phyloP scores from a whole-genome alignment of 139 green algal genomes.

The Tetradesmus lagerheimii region DNA sequence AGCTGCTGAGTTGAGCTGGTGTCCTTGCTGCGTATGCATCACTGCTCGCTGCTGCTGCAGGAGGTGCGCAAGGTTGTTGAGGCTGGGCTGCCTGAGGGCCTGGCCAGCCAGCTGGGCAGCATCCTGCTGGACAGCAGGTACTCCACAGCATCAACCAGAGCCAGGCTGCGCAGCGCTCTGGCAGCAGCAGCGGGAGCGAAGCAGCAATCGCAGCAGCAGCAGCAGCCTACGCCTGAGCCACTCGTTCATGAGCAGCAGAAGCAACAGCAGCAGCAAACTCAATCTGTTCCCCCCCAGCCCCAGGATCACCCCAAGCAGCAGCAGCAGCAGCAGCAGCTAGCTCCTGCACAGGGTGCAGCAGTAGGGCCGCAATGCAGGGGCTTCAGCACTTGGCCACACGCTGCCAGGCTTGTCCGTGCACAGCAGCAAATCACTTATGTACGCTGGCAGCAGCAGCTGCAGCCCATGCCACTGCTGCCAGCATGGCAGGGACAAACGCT shows the following conservation, averaged over 20 bases:
- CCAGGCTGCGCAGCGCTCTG: not conserved
- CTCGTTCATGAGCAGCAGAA: no score
- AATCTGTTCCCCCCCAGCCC: no score
- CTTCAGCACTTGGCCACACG: not conserved
- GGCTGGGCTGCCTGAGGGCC: not conserved
- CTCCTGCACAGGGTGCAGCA: not conserved
- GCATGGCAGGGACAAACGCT: not conserved
- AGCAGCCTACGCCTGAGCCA: not conserved
- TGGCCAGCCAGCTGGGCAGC: not conserved
- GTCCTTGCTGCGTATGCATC: not conserved
- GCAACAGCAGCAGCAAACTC: not conserved
- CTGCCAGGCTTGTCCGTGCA: not conserved
- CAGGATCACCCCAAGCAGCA: not conserved
- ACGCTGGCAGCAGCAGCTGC: not conserved
- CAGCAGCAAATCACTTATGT: not conserved
- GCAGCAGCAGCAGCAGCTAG: constrained; percentile 3
- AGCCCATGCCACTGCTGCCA: not conserved
- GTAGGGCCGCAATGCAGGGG: not conserved
- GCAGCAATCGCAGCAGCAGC: not conserved
- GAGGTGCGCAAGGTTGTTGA: constrained; percentile 29
- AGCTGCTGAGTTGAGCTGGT: not conserved
- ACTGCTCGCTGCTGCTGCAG: not conserved
- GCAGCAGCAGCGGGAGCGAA: not conserved
- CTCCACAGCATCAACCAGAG: not conserved
- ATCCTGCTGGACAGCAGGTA: constrained; percentile 40